Base-by-base conservation (phyloP, 306 rosid genomes). In the Quercus robur region DNA sequence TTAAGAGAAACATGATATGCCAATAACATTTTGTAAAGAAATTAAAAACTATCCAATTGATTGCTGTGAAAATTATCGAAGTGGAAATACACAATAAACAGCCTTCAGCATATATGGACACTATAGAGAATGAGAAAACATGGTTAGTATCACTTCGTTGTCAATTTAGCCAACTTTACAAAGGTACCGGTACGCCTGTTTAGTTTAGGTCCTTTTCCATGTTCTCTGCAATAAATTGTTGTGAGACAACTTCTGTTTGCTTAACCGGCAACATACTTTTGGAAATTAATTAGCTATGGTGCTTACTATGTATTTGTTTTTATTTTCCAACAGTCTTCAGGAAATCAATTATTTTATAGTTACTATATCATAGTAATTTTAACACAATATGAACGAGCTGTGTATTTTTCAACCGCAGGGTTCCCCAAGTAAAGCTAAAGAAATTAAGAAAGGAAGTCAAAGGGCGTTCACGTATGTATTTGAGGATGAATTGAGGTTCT, bases 211-310 rank as follows among this genome's bases (percentile, higher is more conserved):
- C 91, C 76, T 84, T 89, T 87, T 87, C 93, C 83, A 75, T 87
- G 89, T 85, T 91, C 80, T 87, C 72, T 74, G 90, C 38, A 83
- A 79, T 85, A 85, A 85, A 87, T 87, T 89, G 81, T 89, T 74
- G 77, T 79, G 79, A 83, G 63, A 81, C 80, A 49, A 49, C 54
- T 49, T 81, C 71, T 46, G 79, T 83, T 85, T 81, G 85, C 81
- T 81, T 73, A 82, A 38, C 30, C 83, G 14, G 54, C 28, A 66
- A 38, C 64, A 75, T 85, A 35, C 86, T 70, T 85, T 81, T 75
- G 58, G 58, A 62, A 75, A 82, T 19, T 56, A 84, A 70, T 81
- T 81, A 82, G 74, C 81, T 33, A 75, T 80, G 78, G 38, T 72
- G 46, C 75, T 54, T 26, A 52, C 59, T 74, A 46, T 41, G n/a